Evolutionary conservation across 2,329 filamentous ascomycete genomes (phyloP).

Genomic region (Dactylonectria macrodidyma): DNA sequence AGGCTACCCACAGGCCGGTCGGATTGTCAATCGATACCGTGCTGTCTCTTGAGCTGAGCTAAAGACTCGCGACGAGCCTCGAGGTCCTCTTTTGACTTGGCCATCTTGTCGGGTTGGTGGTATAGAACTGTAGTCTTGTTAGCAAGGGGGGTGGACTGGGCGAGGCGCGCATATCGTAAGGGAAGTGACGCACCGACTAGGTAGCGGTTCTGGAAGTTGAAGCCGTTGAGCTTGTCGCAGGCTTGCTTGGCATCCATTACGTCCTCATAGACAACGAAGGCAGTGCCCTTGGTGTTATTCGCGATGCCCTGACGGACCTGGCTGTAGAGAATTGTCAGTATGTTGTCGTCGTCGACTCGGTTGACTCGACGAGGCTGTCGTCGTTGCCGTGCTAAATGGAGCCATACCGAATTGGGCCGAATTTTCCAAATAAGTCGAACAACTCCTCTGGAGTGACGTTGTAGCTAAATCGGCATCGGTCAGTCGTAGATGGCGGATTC

Average conservation of each 20-base stretch:
- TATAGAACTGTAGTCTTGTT: constrained; percentile 65
- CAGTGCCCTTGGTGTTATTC: constrained; percentile 97
- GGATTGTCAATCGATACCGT: constrained; percentile 97
- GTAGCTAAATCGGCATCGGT: constrained; percentile 84
- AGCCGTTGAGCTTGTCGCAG: constrained; percentile 99
- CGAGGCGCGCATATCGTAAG: neutral
- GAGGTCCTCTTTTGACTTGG: constrained; percentile 92
- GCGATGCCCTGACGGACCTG: constrained; percentile 99
- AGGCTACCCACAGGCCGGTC: constrained; percentile 75
- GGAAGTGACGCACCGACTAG: constrained; percentile 83
- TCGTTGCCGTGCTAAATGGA: constrained; percentile 29
- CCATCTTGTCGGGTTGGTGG: constrained; percentile 77
- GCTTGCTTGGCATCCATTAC: constrained; percentile 98
- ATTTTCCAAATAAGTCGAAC: constrained; percentile 99
- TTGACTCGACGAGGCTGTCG: constrained; percentile 26
- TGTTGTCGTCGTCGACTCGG: constrained; percentile 25
- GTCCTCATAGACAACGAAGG: constrained; percentile 99
- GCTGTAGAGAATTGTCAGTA: constrained; percentile 63
- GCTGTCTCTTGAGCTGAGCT: constrained; percentile 97
- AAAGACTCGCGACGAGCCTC: constrained; percentile 95
- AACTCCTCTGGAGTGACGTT: constrained; percentile 98
- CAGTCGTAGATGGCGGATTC: constrained; percentile 41
- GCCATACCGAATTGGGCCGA: constrained; percentile 91
- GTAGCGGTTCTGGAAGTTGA: constrained; percentile 99
- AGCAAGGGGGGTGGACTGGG: constrained; percentile 33